These are phyloP conservation scores for Boletus vermiculosoides DNA, from an alignment of 768 basidiomycete genomes.

Conservation along the genomic window DNA sequence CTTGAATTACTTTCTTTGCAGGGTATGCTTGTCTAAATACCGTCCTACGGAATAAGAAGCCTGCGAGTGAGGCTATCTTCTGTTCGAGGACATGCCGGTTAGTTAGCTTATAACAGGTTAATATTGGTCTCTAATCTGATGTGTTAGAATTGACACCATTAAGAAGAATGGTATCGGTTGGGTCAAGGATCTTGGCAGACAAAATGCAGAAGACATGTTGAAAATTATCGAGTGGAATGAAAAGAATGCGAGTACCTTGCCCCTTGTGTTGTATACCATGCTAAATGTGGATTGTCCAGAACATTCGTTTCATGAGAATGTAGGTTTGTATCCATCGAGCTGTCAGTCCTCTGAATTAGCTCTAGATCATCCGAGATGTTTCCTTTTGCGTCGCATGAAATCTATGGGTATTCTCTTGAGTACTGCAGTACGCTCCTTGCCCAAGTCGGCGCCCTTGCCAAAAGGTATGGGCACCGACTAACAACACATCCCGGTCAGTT, in stretches of 20 bases:
- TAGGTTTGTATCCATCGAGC: conserved; percentile 4
- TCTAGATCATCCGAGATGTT: conserved; percentile 81
- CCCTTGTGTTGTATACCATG: neutral
- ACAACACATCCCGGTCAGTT: conserved; percentile 91
- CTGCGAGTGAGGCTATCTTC: conserved; percentile 63
- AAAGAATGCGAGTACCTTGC: conserved; percentile 51
- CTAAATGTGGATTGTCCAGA: conserved; percentile 30
- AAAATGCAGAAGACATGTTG: conserved; percentile 70
- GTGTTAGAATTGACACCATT: conserved; percentile 65
- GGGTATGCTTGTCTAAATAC: conserved; percentile 88
- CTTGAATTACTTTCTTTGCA: conserved; percentile 19
- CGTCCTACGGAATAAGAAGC: conserved; percentile 68
- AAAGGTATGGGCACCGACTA: conserved; percentile 70
- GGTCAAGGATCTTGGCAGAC: conserved; percentile 76
- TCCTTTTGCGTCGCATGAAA: conserved; percentile 82
- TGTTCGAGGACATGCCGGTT: conserved; percentile 71
- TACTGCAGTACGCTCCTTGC: conserved; percentile 62
- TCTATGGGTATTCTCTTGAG: conserved; percentile 77
- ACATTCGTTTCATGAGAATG: conserved; percentile 83
- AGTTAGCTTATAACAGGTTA: conserved; percentile 1
- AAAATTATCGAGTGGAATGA: conserved; percentile 91
- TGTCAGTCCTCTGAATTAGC: neutral
- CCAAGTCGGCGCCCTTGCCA: conserved; percentile 63
- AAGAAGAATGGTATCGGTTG: conserved; percentile 78
- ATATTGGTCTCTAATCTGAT: neutral